Conservation (phyloP, 78 protist genomes). For the Chrysochromulina tobinii region DNA sequence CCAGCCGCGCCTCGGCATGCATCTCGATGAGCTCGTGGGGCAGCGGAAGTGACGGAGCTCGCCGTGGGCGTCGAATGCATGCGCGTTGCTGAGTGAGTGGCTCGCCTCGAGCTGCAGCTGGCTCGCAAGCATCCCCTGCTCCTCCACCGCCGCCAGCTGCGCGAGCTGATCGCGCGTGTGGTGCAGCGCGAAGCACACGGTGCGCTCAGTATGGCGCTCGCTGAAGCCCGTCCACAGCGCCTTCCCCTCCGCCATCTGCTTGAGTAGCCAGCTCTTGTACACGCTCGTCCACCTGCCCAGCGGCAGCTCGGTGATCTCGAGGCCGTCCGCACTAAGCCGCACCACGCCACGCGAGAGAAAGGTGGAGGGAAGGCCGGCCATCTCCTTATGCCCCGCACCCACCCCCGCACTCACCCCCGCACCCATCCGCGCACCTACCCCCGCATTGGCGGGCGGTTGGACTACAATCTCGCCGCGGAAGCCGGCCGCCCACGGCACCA, state of each 20-base stretch:
- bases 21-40: neutral
- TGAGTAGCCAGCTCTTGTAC: constrained; percentile 70
- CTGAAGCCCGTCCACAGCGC: neutral
- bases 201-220: constrained; percentile 73
- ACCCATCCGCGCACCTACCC: neutral
- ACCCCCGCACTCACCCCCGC: neutral
- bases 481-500: constrained; percentile 90
- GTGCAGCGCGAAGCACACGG: constrained; percentile 54
- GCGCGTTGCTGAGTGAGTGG: neutral
- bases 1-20: neutral
- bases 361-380: too few species aligned
- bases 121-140: neutral
- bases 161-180: neutral
- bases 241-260: neutral
- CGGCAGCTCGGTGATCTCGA: constrained; percentile 20
- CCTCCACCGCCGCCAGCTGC: neutral
- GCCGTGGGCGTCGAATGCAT: neutral
- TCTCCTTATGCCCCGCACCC: neutral
- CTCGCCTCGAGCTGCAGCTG: too few species aligned
- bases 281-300: constrained; percentile 13
- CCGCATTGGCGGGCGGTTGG: neutral
- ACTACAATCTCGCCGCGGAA: constrained; percentile 62
- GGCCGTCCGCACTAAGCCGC: neutral
- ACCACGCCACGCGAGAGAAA: neutral
- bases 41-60: neutral